These are phyloP conservation scores for Puya raimondii DNA, from an alignment of 176 grass and related monocot genomes.

Conservation along the genomic window DNA sequence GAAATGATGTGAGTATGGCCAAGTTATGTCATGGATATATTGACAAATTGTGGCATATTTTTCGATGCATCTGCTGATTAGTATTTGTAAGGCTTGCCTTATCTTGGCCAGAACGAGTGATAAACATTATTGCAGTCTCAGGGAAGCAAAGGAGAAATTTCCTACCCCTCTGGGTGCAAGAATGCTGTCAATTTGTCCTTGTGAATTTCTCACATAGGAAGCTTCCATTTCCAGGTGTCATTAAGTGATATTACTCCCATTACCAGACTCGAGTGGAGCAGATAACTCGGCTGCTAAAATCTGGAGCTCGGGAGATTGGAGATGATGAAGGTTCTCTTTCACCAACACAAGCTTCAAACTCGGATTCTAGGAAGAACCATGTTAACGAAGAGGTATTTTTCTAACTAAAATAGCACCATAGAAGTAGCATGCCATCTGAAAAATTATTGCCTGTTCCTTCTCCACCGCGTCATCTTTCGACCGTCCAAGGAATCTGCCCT, in stretches of 20 bases:
- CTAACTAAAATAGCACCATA: background rate
- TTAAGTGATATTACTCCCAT: conserved; percentile 74
- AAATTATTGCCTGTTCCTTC: too few relatives aligned
- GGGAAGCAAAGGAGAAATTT: conserved; percentile 3
- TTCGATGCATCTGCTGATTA: background rate
- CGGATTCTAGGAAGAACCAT: conserved; percentile 22
- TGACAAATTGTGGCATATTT: background rate
- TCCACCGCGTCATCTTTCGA: too few relatives aligned
- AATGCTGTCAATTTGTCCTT: conserved; percentile 32
- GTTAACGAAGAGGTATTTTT: conserved; percentile 53
- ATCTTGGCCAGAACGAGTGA: background rate
- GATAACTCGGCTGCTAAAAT: conserved; percentile 65
- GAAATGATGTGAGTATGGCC: too few relatives aligned
- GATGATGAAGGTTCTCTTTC: conserved; percentile 37
- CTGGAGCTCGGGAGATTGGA: conserved; percentile 35
- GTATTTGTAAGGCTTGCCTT: background rate
- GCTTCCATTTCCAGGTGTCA: conserved; percentile 59
- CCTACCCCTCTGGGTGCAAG: conserved; percentile 7
- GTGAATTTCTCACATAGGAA: conserved; percentile 47
- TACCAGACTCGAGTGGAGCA: conserved; percentile 86
- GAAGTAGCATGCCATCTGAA: too few relatives aligned
- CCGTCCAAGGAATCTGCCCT: too few relatives aligned
- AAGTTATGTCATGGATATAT: background rate
- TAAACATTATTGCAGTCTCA: conserved; percentile 5
- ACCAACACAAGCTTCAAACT: conserved; percentile 26